Conservation (phyloP, 306 rosid species). For the Rubus parviflorus region DNA sequence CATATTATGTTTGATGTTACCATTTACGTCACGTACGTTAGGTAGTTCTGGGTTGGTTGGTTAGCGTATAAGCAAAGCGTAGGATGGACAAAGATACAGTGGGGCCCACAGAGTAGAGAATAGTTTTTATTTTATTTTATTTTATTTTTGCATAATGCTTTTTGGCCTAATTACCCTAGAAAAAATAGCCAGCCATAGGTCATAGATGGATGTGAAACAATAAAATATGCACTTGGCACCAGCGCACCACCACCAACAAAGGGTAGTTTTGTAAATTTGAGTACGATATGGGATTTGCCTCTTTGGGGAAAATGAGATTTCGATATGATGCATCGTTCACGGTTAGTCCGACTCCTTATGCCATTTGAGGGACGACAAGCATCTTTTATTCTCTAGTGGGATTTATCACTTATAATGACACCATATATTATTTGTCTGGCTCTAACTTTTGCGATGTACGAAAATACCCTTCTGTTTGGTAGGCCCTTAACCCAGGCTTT, state of each 20-base stretch:
- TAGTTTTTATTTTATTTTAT: background rate
- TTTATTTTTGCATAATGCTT: background rate
- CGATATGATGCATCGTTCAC: constrained; percentile 10
- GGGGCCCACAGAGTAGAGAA: background rate
- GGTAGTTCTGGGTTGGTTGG: constrained; percentile 20
- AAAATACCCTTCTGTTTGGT: constrained; percentile 11
- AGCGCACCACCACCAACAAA: background rate
- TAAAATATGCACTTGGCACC: background rate
- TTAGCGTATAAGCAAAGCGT: constrained; percentile 25
- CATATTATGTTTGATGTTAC: background rate
- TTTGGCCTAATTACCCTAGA: background rate
- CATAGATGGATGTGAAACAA: background rate
- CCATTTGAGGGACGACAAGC: constrained; percentile 54
- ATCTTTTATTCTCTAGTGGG: constrained; percentile 56
- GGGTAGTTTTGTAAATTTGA: constrained; percentile 14
- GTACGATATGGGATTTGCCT: background rate
- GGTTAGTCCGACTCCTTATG: constrained; percentile 33
- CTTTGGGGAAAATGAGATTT: constrained; percentile 21
- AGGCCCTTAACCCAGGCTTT: no score
- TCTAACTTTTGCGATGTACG: constrained; percentile 15
- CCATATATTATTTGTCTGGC: constrained; percentile 38
- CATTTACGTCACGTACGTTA: constrained; percentile 17
- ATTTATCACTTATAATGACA: constrained; percentile 38
- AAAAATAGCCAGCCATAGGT: background rate
- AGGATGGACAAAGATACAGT: constrained; percentile 32